These are phyloP conservation scores for Globisporangium lucens DNA, from an alignment of 352 stramenopile genomes.

Conservation along the genomic window DNA sequence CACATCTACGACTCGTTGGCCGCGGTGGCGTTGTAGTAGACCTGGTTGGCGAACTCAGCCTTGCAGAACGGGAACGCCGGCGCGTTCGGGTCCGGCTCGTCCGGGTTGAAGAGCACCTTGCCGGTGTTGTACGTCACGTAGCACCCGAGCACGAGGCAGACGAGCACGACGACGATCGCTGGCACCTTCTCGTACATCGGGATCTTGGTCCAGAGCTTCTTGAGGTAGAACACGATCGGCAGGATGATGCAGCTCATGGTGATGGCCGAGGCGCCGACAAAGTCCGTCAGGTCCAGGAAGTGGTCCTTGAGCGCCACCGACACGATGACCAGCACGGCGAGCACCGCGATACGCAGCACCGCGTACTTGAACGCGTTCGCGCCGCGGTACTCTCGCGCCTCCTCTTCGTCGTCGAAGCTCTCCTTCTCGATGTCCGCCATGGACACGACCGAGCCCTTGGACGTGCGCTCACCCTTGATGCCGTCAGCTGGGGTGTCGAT, in stretches of 20 bases:
- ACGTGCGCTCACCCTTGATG: constrained; percentile 17
- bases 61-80: constrained; percentile 57
- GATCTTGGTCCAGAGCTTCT: constrained; percentile 37
- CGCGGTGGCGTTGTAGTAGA: constrained; percentile 43
- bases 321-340: constrained; percentile 37
- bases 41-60: constrained; percentile 34
- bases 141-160: constrained; percentile 39
- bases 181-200: constrained; percentile 40
- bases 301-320: constrained; percentile 40
- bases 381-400: constrained; percentile 44
- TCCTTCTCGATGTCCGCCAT: constrained; percentile 32
- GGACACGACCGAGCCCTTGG: constrained; percentile 29
- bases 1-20: constrained; percentile 15
- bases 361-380: constrained; percentile 43
- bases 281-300: constrained; percentile 55
- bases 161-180: constrained; percentile 34
- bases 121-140: constrained; percentile 56
- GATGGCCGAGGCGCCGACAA: constrained; percentile 46
- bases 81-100: constrained; percentile 21
- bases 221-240: constrained; percentile 54
- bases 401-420: constrained; percentile 32
- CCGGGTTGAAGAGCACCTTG: constrained; percentile 51
- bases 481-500: constrained; percentile 11
- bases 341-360: constrained; percentile 36
- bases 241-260: constrained; percentile 54